Evolutionary conservation across 345 rosid genomes (phyloP).

Genomic region (Limnanthes douglasii): DNA sequence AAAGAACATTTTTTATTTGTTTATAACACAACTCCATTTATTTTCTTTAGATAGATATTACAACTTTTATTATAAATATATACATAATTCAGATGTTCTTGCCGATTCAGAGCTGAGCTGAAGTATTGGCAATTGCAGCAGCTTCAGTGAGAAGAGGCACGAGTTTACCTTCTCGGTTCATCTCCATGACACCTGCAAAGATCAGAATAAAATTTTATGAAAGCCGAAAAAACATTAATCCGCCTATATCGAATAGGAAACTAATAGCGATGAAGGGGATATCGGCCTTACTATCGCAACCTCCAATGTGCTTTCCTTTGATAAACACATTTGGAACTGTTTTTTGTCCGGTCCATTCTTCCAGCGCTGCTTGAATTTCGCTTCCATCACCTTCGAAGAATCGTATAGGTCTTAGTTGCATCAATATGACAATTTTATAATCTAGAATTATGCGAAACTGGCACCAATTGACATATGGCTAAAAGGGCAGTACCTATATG

Average conservation of each 20-base stretch:
- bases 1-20: no score
- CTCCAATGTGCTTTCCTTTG: slow-evolving; percentile 51
- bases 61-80: no score
- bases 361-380: slow-evolving; percentile 32
- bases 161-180: slow-evolving; percentile 36
- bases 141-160: slow-evolving; percentile 41
- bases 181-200: slow-evolving; percentile 32
- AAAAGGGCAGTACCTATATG: no score
- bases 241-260: background rate
- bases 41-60: no score
- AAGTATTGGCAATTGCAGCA: slow-evolving; percentile 31
- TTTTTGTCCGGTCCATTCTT: slow-evolving; percentile 44
- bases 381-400: slow-evolving; percentile 41
- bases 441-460: no score
- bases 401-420: no score
- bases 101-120: slow-evolving; percentile 27
- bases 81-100: no score
- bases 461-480: no score
- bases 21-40: no score
- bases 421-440: no score
- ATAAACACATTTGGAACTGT: slow-evolving; percentile 62
- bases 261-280: slow-evolving; percentile 1
- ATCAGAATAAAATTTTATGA: background rate
- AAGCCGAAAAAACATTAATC: background rate
- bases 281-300: slow-evolving; percentile 40